A percentile compares a stretch with the other conserved stretches of the same genome.
Conservation (phyloP, 345 rosid genomes). For the Atalantia buxifolia region DNA sequence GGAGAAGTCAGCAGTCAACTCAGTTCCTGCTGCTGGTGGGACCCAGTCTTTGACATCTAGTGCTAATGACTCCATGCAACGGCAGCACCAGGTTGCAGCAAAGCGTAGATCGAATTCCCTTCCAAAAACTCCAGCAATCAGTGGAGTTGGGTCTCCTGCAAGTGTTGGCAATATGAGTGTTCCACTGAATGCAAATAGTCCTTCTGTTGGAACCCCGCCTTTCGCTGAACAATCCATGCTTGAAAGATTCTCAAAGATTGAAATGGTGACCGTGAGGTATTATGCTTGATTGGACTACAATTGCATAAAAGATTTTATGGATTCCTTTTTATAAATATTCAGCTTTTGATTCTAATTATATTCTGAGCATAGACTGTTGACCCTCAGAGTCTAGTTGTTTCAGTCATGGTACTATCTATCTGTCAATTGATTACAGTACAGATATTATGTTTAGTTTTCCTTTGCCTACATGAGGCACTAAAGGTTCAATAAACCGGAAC, state of each 20-base stretch:
- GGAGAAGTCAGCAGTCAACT: constrained; percentile 67
- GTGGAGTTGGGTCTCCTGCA: constrained; percentile 89
- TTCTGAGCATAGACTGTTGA: not conserved
- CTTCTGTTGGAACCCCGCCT: constrained; percentile 73
- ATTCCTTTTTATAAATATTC: not conserved
- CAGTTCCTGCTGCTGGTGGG: constrained; percentile 60
- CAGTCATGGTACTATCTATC: not conserved
- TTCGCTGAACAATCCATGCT: constrained; percentile 62
- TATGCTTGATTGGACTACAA: constrained; percentile 1
- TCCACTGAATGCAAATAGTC: constrained; percentile 71
- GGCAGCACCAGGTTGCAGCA: constrained; percentile 60
- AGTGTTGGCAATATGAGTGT: constrained; percentile 73
- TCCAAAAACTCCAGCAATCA: constrained; percentile 66
- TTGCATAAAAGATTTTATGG: not conserved
- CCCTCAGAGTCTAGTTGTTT: not conserved
- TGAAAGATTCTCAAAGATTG: constrained; percentile 84
- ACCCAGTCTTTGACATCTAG: constrained; percentile 71
- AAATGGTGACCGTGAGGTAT: constrained; percentile 67
- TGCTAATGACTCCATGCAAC: constrained; percentile 73
- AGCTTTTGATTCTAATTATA: not conserved
- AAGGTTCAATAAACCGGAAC: not conserved
- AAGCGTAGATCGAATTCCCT: constrained; percentile 79
- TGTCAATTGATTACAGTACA: not conserved
- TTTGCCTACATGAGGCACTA: not conserved
- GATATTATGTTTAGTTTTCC: not conserved